Base-by-base conservation (phyloP, 2,329 filamentous ascomycete species). In the Alternaria ethzedia region DNA sequence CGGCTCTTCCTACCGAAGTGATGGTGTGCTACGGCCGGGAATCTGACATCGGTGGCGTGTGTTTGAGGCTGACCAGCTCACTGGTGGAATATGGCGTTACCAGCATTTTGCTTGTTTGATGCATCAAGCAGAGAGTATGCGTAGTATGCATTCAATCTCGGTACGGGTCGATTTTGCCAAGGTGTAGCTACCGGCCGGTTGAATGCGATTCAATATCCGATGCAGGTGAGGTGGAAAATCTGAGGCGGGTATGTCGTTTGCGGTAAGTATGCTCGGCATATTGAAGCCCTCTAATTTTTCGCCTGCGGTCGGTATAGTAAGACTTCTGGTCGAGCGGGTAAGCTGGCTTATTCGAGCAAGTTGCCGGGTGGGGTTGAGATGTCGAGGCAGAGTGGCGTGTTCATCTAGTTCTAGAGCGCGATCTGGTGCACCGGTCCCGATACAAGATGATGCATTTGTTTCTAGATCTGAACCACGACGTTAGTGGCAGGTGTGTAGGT, bases 131-230 rank as follows among this genome's bases (percentile, higher is more conserved):
- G 17, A 21, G 45, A 43, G 21, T n/a, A 41, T 50, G 56, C 49
- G 43, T 6, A 47, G 21, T n/a, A 41, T 50, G 56, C 23, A 54
- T 6, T 43, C 23, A 28, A 54, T 30, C 45, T 54, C 28, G 56
- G 32, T 52, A 41, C 44, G 25, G 50, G 43, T 30, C 15, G n/a
- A 11, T 8, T 32, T 41, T 26, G 46, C 64, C 55, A 63, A 63
- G 57, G 26, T 20, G 17, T 28, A 36, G 46, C 45, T 65, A 57
- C 57, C 59, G 46, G 64, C 60, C 72, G 75, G 73, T 57, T 77
- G 74, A 77, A 74, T 75, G 63, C 59, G 63, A 61, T 54, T 65
- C 61, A 72, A 73, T 68, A 65, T 64, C 57, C 52, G 30, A 62
- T 65, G 65, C 68, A 69, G 61, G 59, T 52, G 54, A 41, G n/a